Evolutionary conservation across 2,329 filamentous ascomycete genomes (phyloP), one percentile per base, ranked within the genome.

Genomic region (Daldinia sp.): DNA sequence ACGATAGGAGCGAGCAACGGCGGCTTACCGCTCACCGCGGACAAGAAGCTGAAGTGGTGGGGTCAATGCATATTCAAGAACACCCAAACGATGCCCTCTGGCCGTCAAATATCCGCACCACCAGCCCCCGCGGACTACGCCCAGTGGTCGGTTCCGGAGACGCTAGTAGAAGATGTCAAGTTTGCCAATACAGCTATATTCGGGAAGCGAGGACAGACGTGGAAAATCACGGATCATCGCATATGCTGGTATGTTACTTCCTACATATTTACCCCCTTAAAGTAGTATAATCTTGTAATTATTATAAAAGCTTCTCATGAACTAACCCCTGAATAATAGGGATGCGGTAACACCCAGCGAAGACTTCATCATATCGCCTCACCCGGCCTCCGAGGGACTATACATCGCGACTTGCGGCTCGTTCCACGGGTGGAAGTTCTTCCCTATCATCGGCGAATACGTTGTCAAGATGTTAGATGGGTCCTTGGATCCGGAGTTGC

Each of bases 401-500:
- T 91, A 86, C 72, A 74, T 92, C 1, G 89, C 89, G 0, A 88
- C 87, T 0, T 89, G 88, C 12, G 89, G 89, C 6, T 90, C 88
- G 0, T 90, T 91, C 72, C 89, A 92, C 77, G 86, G 87, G 15
- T 91, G 85, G 82, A 91, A 92, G 77, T 91, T 92, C 77, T 84
- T 92, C 64, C 89, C 89, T 0, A 84, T 87, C 2, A 84, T 90
- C 28, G 89, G 90, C 4, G 86, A 85, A 71, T 91, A 91, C 71
- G 82, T 89, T 30, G 75, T 84, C n/a, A 83, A 87, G 72, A 86
- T 86, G 88, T 78, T 83, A 30, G 84, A 84, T 72, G 84, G 78
- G 12, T 69, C 77, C 13, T 75, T 89, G 18, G 76, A 79, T 6
- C 72, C 81, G 0, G 82, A 84, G 59, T 73, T 88, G 65, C 73